Evolutionary conservation across 345 rosid genomes (phyloP), one percentile per base, ranked within the genome.

Genomic region (Eutrema japonicum): DNA sequence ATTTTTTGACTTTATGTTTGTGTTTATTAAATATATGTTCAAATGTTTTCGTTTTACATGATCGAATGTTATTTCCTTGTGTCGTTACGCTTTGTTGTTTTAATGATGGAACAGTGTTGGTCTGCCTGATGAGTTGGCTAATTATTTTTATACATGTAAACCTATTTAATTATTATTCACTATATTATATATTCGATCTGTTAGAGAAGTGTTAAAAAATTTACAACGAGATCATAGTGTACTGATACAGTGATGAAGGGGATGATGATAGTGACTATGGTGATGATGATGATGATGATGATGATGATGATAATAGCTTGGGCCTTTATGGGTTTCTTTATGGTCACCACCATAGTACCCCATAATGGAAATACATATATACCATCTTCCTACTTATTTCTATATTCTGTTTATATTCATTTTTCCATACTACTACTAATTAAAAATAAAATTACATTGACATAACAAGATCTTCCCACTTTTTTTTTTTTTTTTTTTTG

Each of bases 1-100:
- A 77, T 58, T 76, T 75, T 82, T 57, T 81, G 68, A 52, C 54
- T 67, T 60, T 65, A 46, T 0, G 83, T 81, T 55, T 81, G 75
- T 63, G 46, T 80, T 48, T 60, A 33, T 59, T 42, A n/a, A 36
- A 61, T 87, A 83, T 59, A 86, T 87, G 73, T 85, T 62, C 71
- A 76, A 64, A 81, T 87, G 79, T 64, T 88, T 82, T 70, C 80
- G 80, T 81, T 79, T 80, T 62, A 86, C 88, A 74, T 86, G 79
- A 76, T 54, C 30, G 6, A 45, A 54, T 72, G 54, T 36, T 53
- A 18, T 62, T 54, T 36, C 64, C 40, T 73, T 26, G 36, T 52
- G 54, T 52, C 45, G 9, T 30, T 22, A 9, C 8, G 58, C 14
- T 22, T 43, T 80, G 83, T 27, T 74, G 40, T 29, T 13, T 69